Conservation (phyloP, 2,329 filamentous ascomycete species). For the Fusarium tricinctum region DNA sequence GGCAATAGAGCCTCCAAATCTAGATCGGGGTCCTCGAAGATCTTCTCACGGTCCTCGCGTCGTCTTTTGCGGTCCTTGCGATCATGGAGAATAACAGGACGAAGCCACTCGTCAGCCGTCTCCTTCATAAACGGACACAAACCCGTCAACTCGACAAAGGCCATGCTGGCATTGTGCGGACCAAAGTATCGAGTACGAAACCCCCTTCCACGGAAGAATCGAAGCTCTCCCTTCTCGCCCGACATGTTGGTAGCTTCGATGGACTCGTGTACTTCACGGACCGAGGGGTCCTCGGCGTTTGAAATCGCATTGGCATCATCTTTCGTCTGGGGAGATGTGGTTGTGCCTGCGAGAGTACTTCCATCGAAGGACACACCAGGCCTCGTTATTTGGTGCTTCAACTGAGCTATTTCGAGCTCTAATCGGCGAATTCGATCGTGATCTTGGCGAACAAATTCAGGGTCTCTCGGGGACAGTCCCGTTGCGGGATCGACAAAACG, state of each 20-base stretch:
- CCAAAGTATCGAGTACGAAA: constrained; percentile 73
- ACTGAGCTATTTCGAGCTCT: constrained; percentile 70
- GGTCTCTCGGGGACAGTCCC: constrained; percentile 54
- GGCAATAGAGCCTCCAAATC: constrained; percentile 66
- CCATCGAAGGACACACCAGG: constrained; percentile 63
- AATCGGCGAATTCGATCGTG: constrained; percentile 71
- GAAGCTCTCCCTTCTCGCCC: constrained; percentile 66
- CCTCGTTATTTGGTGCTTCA: constrained; percentile 66
- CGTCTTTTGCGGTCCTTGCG: constrained; percentile 69
- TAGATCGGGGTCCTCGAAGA: constrained; percentile 62
- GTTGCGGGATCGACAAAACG: constrained; percentile 52
- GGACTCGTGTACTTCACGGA: constrained; percentile 57
- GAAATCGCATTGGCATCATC: constrained; percentile 55
- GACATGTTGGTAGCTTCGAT: constrained; percentile 58
- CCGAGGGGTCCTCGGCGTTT: constrained; percentile 53
- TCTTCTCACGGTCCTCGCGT: constrained; percentile 65
- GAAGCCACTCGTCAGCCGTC: constrained; percentile 72
- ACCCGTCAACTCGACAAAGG: constrained; percentile 70
- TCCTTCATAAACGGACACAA: constrained; percentile 73
- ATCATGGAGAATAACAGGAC: constrained; percentile 68
- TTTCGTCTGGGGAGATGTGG: constrained; percentile 62
- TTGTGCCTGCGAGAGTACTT: constrained; percentile 63
- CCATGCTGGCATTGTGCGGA: constrained; percentile 72
- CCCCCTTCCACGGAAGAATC: constrained; percentile 70
- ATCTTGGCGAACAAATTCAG: constrained; percentile 60